Evolutionary conservation across 106 monocot species (phyloP), one percentile per base, ranked within the genome.

Genomic region (Hemerocallis citrina): DNA sequence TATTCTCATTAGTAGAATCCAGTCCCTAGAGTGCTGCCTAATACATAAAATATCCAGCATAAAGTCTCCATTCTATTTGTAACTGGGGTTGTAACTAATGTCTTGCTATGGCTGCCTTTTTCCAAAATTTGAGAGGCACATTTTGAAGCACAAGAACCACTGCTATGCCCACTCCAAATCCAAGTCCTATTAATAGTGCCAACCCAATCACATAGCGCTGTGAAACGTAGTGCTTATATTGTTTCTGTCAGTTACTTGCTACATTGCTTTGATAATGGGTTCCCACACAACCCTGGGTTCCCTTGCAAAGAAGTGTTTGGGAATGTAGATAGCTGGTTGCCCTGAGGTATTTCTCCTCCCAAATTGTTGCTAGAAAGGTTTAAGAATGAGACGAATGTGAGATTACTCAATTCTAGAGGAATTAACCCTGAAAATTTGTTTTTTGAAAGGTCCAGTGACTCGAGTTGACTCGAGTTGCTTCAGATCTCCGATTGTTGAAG

Each of bases 401-500:
- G 65, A n/a, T 36, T 48, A 13, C 35, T 36, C 32, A 91, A 57
- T 19, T 47, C 38, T 7, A 32, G 29, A 0, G 90, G 90, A 16
- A 91, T 91, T 22, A 71, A 31, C 0, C 85, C 82, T 7, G 65
- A 69, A 30, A 91, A 62, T 10, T 68, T 31, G 71, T 91, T 91
- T n/a, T 1, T 23, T 4, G 90, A 91, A 19, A 91, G 76, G 59
- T 91, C 90, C 34, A 91, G 24, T 3, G 76, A 76, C 48, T 82
- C 90, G n/a, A n/a, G n/a, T n/a, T 36, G 36, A 36, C 36, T 36
- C 36, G 36, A 36, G 4, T 8, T 36, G 36, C 8, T 36, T 36
- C 36, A 36, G 4, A 8, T 36, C 8, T 8, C 36, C 36, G 8
- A 36, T 36, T 36, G 36, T 36, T 36, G 36, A 8, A 5, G 36